phyloP scores from a whole-genome alignment of 176 grass and related monocot species.

The Thinopyrum elongatum region DNA sequence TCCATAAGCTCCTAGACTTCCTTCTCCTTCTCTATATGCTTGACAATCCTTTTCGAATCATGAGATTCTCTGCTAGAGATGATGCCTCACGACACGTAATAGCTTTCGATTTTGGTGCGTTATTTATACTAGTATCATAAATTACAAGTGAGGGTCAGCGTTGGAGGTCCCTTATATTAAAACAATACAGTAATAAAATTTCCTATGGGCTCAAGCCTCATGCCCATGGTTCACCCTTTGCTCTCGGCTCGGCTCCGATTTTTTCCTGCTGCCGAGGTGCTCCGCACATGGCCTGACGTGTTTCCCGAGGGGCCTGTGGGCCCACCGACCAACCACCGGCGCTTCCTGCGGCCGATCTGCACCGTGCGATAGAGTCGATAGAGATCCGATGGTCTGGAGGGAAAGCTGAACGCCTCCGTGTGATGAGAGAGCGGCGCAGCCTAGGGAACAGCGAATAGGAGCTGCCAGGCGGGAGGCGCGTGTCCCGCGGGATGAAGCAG shows the following conservation, averaged over 20 bases:
- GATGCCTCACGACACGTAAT: too few species aligned
- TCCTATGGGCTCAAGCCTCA: too few species aligned
- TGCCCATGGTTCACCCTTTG: neutral
- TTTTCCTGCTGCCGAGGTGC: neutral
- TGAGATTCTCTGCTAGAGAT: too few species aligned
- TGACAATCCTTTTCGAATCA: too few species aligned
- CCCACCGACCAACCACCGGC: slow-evolving; percentile 35
- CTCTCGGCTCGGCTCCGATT: neutral
- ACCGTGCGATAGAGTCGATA: neutral
- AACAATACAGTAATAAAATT: too few species aligned
- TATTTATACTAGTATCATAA: too few species aligned
- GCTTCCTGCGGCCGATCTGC: neutral
- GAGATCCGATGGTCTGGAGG: neutral
- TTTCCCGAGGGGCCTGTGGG: neutral
- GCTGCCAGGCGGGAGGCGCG: neutral
- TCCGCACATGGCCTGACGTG: slow-evolving; percentile 51
- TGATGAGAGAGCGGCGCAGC: neutral
- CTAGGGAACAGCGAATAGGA: neutral
- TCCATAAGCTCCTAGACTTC: too few species aligned
- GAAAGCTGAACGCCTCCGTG: neutral
- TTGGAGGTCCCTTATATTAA: too few species aligned
- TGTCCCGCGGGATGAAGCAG: neutral
- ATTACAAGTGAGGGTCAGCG: too few species aligned
- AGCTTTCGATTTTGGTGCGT: too few species aligned
- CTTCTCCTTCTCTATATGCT: too few species aligned